Base-by-base conservation (phyloP, 306 rosid species). In the Mucuna pruriens region DNA sequence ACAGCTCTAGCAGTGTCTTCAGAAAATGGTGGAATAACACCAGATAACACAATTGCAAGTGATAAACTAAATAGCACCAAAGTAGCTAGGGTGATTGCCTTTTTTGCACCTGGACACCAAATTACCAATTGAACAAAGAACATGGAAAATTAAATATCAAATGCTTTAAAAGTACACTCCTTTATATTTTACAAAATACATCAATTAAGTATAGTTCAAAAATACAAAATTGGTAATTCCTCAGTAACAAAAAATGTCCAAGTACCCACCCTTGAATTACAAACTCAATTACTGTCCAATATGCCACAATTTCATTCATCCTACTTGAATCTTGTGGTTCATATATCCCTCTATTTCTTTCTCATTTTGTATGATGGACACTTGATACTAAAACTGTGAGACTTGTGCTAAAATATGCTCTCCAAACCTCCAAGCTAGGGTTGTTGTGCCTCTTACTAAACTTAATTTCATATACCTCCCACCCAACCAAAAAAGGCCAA, bases 1-100 rank as follows among this genome's bases (percentile, higher is more conserved):
- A 93, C 93, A 80, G 98, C 88, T 90, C 98, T 87, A 62, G 96
- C 89, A 49, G 87, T 89, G 88, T 86, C 93, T 66, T 88, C 80
- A 11, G 96, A 89, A 89, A 90, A 95, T 61, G 98, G 92, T 31
- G 94, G 98, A 75, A 89, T 80, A 1, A 86, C 72, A 62, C 97
- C 98, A 16, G 84, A 88, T 7, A 34, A 54, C 39, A 92, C 92
- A 51, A 73, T 51, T 39, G 86, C 75, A 51, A 93, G 78, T 42
- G 98, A 93, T 71, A 89, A 46, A 80, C 88, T 80, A 84, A 95
- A 88, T 79, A 95, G 70, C 67, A 80, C 16, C 81, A 97, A 76
- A 48, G 92, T 78, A 83, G 90, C 86, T 68, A 91, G 77, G 85
- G 86, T 68, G 79, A 93, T 86, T 29, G 78, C 67, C 85, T 77